Conservation (phyloP, 139 green algal species). For the Astrephomene gubernaculifera region DNA sequence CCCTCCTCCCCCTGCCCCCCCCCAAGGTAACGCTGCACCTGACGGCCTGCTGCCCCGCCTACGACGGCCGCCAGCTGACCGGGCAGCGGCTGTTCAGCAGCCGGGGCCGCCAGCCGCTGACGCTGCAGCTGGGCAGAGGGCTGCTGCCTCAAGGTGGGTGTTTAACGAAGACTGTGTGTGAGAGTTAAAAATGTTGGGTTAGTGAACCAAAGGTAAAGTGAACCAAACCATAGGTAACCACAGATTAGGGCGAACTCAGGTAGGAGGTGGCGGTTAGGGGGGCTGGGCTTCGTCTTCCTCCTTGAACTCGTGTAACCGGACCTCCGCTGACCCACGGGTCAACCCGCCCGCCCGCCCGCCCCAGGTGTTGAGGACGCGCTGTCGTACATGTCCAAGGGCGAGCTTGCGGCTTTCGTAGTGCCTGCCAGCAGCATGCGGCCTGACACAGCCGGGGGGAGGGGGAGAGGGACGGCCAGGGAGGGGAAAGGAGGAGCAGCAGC, state of each 20-base stretch:
- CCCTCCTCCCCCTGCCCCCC: not conserved
- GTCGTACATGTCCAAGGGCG: constrained; percentile 59
- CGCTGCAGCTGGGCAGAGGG: constrained; percentile 54
- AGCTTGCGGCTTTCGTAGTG: constrained; percentile 63
- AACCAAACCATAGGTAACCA: too few relatives aligned
- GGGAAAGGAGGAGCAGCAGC: not conserved
- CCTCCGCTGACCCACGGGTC: too few relatives aligned
- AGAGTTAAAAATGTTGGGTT: too few relatives aligned
- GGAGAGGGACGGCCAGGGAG: constrained; percentile 4
- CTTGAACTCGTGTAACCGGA: too few relatives aligned
- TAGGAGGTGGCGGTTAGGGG: too few relatives aligned
- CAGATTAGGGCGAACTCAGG: too few relatives aligned
- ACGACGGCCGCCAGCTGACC: constrained; percentile 51
- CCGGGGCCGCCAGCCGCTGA: constrained; percentile 40
- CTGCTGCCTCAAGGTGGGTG: constrained; percentile 45
- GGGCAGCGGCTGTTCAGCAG: constrained; percentile 46
- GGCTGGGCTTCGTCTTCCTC: too few relatives aligned
- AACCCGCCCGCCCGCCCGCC: too few relatives aligned
- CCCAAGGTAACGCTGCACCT: constrained; percentile 62
- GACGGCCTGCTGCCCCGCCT: constrained; percentile 46
- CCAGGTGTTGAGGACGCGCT: constrained; percentile 69
- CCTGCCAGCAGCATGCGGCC: constrained; percentile 45
- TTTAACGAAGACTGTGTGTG: too few relatives aligned
- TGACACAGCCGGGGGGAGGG: too few relatives aligned
- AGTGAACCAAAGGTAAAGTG: too few relatives aligned